Percentiles rank a stretch among this genome's conserved stretches.
Conservation (phyloP, 2,329 filamentous ascomycete genomes). For the Fusarium sp. region DNA sequence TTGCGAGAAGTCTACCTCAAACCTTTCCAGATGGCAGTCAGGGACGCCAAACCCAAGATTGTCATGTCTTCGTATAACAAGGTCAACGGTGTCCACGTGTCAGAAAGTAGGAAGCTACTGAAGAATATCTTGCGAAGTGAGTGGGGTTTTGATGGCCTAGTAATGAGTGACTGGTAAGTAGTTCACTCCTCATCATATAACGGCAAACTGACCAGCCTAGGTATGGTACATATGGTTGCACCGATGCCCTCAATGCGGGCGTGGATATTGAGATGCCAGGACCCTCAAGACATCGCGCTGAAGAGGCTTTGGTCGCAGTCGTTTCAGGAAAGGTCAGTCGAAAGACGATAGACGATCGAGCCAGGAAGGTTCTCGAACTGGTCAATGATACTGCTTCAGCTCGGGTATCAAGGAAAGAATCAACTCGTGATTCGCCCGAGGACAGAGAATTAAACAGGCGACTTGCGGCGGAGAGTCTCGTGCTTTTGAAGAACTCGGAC, state of each 20-base stretch:
- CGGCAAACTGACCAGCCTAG: background rate
- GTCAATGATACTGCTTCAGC: background rate
- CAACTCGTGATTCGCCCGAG: slow-evolving; percentile 15
- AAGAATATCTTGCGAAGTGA: slow-evolving; percentile 8
- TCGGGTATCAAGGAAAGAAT: slow-evolving; percentile 11
- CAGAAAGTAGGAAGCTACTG: slow-evolving; percentile 10
- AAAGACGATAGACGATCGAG: slow-evolving; percentile 4
- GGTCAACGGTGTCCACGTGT: slow-evolving; percentile 29
- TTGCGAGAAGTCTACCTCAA: slow-evolving; percentile 70
- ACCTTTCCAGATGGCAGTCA: slow-evolving; percentile 69
- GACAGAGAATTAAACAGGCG: slow-evolving; percentile 4
- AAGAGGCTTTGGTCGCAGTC: slow-evolving; percentile 5
- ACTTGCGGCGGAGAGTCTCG: slow-evolving; percentile 55
- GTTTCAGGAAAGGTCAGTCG: background rate
- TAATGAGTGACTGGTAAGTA: slow-evolving; percentile 32
- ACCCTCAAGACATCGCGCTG: slow-evolving; percentile 4
- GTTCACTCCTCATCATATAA: accelerated
- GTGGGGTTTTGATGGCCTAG: slow-evolving; percentile 17
- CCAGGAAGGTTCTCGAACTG: slow-evolving; percentile 4
- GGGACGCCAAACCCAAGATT: slow-evolving; percentile 63
- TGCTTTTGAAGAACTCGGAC: slow-evolving; percentile 71
- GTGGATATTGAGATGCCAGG: slow-evolving; percentile 27
- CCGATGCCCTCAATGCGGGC: slow-evolving; percentile 11
- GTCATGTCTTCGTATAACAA: slow-evolving; percentile 69
- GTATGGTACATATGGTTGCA: slow-evolving; percentile 24